Conservation (phyloP, 345 rosid species). For the Rubroshorea leprosula region DNA sequence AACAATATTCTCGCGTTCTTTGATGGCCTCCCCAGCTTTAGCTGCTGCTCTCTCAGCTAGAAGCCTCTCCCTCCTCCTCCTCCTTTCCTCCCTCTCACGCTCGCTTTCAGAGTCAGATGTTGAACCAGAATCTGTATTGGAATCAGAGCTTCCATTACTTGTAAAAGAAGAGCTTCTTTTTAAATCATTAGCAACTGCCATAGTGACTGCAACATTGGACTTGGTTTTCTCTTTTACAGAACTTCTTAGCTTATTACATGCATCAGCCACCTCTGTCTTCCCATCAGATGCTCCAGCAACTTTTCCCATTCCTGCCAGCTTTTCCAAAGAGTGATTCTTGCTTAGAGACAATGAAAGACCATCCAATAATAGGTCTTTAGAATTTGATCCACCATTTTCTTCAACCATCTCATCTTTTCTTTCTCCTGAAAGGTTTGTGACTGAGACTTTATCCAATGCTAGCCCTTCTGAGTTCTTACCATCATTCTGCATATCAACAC, state of each 20-base stretch:
- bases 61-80: constrained; percentile 57
- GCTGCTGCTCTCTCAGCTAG: constrained; percentile 77
- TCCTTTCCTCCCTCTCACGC: constrained; percentile 73
- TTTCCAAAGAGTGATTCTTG: constrained; percentile 23
- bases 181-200: constrained; percentile 35
- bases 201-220: constrained; percentile 20
- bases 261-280: constrained; percentile 29
- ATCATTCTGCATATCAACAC: constrained; percentile 35
- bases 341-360: constrained; percentile 20
- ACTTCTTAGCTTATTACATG: constrained; percentile 26
- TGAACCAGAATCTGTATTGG: constrained; percentile 52
- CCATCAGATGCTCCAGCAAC: constrained; percentile 27
- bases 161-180: constrained; percentile 30
- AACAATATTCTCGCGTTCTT: constrained; percentile 76
- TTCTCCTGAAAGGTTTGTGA: constrained; percentile 12
- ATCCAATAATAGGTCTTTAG: constrained; percentile 23
- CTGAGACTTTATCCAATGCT: constrained; percentile 26
- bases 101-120: constrained; percentile 80
- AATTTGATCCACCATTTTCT: constrained; percentile 28
- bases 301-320: constrained; percentile 20
- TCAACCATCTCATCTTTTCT: constrained; percentile 23
- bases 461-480: constrained; percentile 25
- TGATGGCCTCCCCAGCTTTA: constrained; percentile 65
- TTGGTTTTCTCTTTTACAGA: constrained; percentile 32
- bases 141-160: constrained; percentile 45